phyloP scores from a whole-genome alignment of 1,284 basidiomycete species.

The Cutaneotrichosporon dermatis region DNA sequence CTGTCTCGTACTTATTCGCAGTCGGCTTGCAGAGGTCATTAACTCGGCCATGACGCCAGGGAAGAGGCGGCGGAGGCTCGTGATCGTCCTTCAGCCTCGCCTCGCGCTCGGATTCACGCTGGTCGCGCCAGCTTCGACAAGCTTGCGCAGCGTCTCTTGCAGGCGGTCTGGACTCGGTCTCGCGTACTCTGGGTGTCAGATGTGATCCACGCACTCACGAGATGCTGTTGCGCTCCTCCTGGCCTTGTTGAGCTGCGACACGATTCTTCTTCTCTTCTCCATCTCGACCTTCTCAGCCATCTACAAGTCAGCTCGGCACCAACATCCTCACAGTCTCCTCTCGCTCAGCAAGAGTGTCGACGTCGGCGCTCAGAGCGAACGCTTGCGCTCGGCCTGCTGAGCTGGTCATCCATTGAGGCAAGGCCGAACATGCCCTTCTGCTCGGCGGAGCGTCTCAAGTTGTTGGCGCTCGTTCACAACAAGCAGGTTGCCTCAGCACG shows the following conservation, averaged over 20 bases:
- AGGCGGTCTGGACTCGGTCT: constrained; percentile 92
- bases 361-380: constrained; percentile 61
- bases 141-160: constrained; percentile 71
- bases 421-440: constrained; percentile 70
- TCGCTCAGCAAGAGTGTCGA: constrained; percentile 56
- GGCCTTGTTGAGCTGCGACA: constrained; percentile 39
- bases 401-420: constrained; percentile 55
- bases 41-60: constrained; percentile 87
- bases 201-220: constrained; percentile 21
- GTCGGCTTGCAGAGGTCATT: constrained; percentile 91
- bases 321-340: too few relatives aligned
- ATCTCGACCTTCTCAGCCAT: constrained; percentile 56
- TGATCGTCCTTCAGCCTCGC: constrained; percentile 74
- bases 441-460: constrained; percentile 72
- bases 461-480: constrained; percentile 84
- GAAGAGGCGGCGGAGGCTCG: constrained; percentile 78
- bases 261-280: constrained; percentile 29
- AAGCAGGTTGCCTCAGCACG: constrained; percentile 58
- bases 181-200: constrained; percentile 64
- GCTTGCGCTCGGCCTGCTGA: constrained; percentile 63
- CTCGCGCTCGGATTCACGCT: constrained; percentile 79
- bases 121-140: constrained; percentile 85
- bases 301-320: too few relatives aligned
- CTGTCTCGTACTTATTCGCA: constrained; percentile 84
- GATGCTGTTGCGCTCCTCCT: constrained; percentile 37